Percentiles rank a stretch among this genome's conserved stretches.
phyloP scores from a whole-genome alignment of 148 eudicot species.

The Simmondsia chinensis region DNA sequence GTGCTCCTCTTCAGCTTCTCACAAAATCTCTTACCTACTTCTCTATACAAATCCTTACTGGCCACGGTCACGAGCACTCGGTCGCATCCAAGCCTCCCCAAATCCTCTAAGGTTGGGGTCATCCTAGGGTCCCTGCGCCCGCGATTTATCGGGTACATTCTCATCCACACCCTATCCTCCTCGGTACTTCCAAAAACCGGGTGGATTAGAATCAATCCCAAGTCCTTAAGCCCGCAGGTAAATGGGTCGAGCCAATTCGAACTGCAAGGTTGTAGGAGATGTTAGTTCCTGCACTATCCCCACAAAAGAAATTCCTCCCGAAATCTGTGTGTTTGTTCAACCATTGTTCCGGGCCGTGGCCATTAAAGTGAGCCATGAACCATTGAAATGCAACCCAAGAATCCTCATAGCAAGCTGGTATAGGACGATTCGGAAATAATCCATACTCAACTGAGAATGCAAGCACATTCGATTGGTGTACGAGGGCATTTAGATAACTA shows the following conservation, averaged over 20 bases:
- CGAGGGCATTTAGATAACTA: slow-evolving; percentile 5
- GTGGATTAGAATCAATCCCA: slow-evolving; percentile 17
- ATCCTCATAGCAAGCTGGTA: slow-evolving; percentile 25
- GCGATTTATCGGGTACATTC: slow-evolving; percentile 21
- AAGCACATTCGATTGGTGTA: slow-evolving; percentile 8
- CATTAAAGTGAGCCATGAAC: slow-evolving; percentile 16
- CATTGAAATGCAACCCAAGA: slow-evolving; percentile 25
- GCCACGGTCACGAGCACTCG: slow-evolving; percentile 29
- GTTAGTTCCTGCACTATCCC: slow-evolving; percentile 47
- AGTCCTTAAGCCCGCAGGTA: slow-evolving; percentile 2
- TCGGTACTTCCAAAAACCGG: slow-evolving; percentile 29
- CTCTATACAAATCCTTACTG: slow-evolving; percentile 16
- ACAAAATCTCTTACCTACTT: slow-evolving; percentile 15
- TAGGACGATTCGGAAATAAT: slow-evolving; percentile 11
- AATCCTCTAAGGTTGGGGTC: slow-evolving; percentile 21
- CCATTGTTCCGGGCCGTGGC: slow-evolving; percentile 22
- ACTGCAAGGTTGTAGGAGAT: slow-evolving; percentile 23
- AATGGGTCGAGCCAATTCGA: slow-evolving; percentile 13
- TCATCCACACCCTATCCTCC: slow-evolving; percentile 30
- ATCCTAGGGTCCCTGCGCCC: slow-evolving; percentile 30
- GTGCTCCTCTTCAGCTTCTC: slow-evolving; percentile 25
- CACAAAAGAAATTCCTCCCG: slow-evolving; percentile 22
- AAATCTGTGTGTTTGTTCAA: slow-evolving; percentile 21
- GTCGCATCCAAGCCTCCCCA: slow-evolving; percentile 16
- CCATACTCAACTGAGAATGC: slow-evolving; percentile 26